These are phyloP conservation scores for Dactylis glomerata DNA, from an alignment of 176 grass and related monocot species.

Conservation along the genomic window DNA sequence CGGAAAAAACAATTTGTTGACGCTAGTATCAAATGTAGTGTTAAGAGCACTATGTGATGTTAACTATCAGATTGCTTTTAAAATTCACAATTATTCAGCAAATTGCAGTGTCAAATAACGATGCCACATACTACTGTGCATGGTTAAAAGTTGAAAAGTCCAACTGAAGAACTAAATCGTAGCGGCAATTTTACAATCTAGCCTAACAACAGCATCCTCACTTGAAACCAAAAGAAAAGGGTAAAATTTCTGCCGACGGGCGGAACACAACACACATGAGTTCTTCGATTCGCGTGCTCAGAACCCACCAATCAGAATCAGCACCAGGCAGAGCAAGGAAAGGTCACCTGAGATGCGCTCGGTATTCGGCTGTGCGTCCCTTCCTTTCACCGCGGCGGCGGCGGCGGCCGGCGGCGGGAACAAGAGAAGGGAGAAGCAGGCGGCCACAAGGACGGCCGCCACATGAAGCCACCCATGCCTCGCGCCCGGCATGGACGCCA, in stretches of 20 bases:
- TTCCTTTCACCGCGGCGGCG: background rate
- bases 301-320: background rate
- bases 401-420: background rate
- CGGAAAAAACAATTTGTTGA: too few species aligned
- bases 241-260: too few species aligned
- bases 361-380: constrained; percentile 3
- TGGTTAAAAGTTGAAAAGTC: background rate
- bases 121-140: background rate
- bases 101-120: background rate
- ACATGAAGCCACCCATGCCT: background rate
- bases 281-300: background rate
- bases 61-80: too few species aligned
- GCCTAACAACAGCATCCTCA: too few species aligned
- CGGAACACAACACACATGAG: too few species aligned
- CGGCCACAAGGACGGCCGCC: constrained; percentile 15
- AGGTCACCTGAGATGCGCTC: constrained; percentile 45
- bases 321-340: background rate
- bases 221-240: too few species aligned
- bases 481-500: constrained; percentile 1
- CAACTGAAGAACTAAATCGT: background rate
- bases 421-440: constrained; percentile 15
- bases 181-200: background rate
- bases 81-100: background rate
- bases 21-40: too few species aligned
- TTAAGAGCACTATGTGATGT: too few species aligned